Evolutionary conservation across 306 rosid genomes (phyloP), one percentile per base, ranked within the genome.

Genomic region (Cajanus cajan): DNA sequence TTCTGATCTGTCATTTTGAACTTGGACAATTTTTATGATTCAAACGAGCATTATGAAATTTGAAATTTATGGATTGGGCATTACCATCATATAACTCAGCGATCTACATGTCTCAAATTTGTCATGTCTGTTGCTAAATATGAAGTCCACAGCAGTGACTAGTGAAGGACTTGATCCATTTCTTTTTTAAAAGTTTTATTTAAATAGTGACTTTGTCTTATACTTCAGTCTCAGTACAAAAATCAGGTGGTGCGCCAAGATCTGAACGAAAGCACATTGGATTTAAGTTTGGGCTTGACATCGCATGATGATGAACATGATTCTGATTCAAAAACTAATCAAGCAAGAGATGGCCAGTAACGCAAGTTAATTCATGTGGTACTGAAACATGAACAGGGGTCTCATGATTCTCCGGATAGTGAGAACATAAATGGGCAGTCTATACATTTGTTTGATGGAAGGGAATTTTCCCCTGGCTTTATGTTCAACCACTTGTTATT

Each of bases 191-290:
- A 50, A 12, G 7, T 41, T 2, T 58, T 44, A 8, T 50, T 16
- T 57, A 67, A 50, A 67, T 73, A 40, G 57, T 59, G 70, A 81
- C 14, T 82, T 19, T 57, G 51, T 14, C 16, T 79, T 77, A 58
- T 65, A 11, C 79, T 78, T 72, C 81, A 69, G 61, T 87, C 81
- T 61, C 91, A 87, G 96, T 93, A 86, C 48, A 86, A 86, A 41
- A 83, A 79, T 81, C 90, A 86, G 74, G 81, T 78, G 65, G 94
- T 91, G 19, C 88, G 98, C 48, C 99, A 95, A 88, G 99, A 95
- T 88, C 90, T 95, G 85, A 95, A 93, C 40, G 97, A 92, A 82
- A 94, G 96, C 75, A 93, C 95, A 39, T 77, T 95, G 89, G 97
- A 95, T 85, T 87, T 95, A 78, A 86, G 99, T 85, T 86, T 95